phyloP scores from a whole-genome alignment of 306 rosid species.

The Inga oerstediana region DNA sequence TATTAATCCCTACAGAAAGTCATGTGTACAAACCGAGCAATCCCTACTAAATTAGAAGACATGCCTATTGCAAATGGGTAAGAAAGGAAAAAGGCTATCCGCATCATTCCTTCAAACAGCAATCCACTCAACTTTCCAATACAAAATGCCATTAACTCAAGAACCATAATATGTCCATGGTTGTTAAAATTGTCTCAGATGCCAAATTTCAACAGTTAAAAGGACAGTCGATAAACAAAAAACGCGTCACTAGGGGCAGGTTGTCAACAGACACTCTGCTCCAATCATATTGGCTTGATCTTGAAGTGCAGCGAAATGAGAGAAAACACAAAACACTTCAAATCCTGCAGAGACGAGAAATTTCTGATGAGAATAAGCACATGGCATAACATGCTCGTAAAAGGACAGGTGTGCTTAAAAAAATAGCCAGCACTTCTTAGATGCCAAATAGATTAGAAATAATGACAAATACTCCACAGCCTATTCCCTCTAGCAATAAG shows the following conservation, averaged over 20 bases:
- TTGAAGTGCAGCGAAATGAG: slow-evolving; percentile 79
- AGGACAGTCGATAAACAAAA: slow-evolving; percentile 2
- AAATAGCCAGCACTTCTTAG: not conserved
- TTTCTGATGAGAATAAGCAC: slow-evolving; percentile 18
- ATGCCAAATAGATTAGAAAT: not conserved
- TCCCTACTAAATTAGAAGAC: not conserved
- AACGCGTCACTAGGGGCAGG: not conserved
- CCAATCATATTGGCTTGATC: slow-evolving; percentile 69
- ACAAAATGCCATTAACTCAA: not conserved
- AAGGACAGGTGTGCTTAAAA: not conserved
- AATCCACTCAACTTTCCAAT: slow-evolving; percentile 6
- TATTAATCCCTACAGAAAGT: not conserved
- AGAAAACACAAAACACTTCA: slow-evolving; percentile 79
- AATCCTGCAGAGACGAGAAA: slow-evolving; percentile 56
- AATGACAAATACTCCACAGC: not conserved
- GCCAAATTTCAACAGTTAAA: not conserved
- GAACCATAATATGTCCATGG: not conserved
- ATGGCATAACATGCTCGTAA: slow-evolving; percentile 13
- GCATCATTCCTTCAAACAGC: not conserved
- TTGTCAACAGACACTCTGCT: not conserved
- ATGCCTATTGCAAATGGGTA: not conserved
- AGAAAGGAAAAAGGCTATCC: not conserved
- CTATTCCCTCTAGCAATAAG: not conserved
- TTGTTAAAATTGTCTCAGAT: not conserved
- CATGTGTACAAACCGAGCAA: not conserved